Percentiles rank a stretch among this genome's conserved stretches.
These are phyloP conservation scores for Anthracocystis walkeri DNA, from an alignment of 1,284 basidiomycete genomes.

Conservation along the genomic window DNA sequence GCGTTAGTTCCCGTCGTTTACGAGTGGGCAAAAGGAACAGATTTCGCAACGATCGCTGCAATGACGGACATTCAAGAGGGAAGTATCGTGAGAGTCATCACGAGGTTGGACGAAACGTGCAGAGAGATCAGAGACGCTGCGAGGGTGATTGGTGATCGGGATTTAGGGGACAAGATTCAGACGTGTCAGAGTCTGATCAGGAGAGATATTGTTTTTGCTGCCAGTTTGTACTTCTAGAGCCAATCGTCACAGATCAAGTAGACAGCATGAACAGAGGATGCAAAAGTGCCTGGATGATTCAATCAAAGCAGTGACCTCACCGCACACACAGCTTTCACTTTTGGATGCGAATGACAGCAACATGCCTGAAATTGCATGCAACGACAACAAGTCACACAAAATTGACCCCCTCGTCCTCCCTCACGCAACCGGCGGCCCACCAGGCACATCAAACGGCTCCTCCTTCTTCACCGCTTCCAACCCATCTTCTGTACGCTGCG, in stretches of 20 bases:
- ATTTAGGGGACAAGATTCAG: conserved; percentile 97
- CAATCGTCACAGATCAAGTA: not conserved
- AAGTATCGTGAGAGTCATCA: conserved; percentile 95
- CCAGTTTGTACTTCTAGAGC: conserved; percentile 62
- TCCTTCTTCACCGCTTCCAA: not conserved
- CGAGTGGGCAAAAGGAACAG: conserved; percentile 98
- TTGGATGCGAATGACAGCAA: too few relatives aligned
- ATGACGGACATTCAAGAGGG: conserved; percentile 97
- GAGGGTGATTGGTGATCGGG: conserved; percentile 94
- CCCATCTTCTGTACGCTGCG: not conserved
- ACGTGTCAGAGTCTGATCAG: conserved; percentile 86
- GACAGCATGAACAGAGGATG: not conserved
- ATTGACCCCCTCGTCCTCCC: not conserved
- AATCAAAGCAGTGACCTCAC: too few relatives aligned
- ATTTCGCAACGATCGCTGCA: conserved; percentile 91
- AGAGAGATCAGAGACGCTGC: conserved; percentile 96
- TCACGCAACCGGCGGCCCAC: conserved; percentile 36
- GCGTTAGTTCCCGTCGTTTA: conserved; percentile 95
- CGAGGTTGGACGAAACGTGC: conserved; percentile 94
- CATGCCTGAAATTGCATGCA: not conserved
- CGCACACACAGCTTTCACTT: not conserved
- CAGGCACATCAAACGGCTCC: conserved; percentile 27
- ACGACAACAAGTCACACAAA: not conserved
- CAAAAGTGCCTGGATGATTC: too few relatives aligned
- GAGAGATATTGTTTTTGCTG: conserved; percentile 68